Conservation (phyloP, 2,329 filamentous ascomycete species). For the Fusarium abutilonis region DNA sequence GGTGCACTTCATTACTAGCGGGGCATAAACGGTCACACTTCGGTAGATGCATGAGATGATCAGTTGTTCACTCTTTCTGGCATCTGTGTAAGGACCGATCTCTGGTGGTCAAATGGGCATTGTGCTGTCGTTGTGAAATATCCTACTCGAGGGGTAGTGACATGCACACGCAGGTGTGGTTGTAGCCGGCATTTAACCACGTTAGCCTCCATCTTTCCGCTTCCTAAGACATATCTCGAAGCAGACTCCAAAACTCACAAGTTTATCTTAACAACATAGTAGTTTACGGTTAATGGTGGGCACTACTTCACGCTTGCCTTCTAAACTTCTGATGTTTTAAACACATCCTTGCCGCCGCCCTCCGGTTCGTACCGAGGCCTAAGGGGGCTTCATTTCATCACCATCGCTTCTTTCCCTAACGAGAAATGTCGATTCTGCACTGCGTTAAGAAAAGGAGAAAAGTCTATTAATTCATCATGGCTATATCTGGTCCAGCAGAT, state of each 20-base stretch:
- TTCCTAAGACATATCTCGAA: conserved; percentile 17
- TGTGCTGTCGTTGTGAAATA: conserved; percentile 3
- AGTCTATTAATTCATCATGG: too few species aligned
- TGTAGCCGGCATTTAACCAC: conserved; percentile 33
- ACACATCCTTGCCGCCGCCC: conserved; percentile 1
- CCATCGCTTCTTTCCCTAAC: conserved; percentile 16
- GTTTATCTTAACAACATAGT: conserved; percentile 2
- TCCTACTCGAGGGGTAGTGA: conserved; percentile 15
- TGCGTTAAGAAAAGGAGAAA: conserved; percentile 1
- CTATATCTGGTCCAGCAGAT: too few species aligned
- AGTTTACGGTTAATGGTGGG: conserved; percentile 1
- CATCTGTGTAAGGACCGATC: conserved; percentile 5
- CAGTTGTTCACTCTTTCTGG: neutral
- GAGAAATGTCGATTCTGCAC: conserved; percentile 12
- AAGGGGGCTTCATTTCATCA: conserved; percentile 21
- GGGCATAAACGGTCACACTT: conserved; percentile 14
- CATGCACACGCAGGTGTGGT: conserved; percentile 22
- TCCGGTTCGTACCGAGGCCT: conserved; percentile 35
- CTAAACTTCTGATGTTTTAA: neutral
- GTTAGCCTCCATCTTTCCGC: conserved; percentile 39
- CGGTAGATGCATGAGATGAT: neutral
- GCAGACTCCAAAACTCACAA: conserved; percentile 5
- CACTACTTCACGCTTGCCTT: conserved; percentile 2
- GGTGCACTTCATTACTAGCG: neutral
- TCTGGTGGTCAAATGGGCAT: neutral